Evolutionary conservation across 2,329 filamentous ascomycete species (phyloP).

Genomic region (Dactylellina parvicollis): DNA sequence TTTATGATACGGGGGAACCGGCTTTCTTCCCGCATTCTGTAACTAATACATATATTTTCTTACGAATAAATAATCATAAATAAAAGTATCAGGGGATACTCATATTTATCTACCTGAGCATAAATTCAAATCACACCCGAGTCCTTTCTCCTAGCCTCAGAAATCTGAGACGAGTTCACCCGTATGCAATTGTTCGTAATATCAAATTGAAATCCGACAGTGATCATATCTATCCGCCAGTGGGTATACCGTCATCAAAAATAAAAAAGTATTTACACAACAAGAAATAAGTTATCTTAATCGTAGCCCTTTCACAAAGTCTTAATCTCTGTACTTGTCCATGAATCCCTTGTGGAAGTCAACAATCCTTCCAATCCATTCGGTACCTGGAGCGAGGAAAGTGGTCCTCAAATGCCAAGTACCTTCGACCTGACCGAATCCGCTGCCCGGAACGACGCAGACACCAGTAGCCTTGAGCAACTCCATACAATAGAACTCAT

Average conservation of each 20-base stretch:
- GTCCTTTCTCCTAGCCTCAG: too few relatives aligned
- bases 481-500: conserved; percentile 93
- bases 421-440: conserved; percentile 92
- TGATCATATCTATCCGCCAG: conserved; percentile 20
- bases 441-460: conserved; percentile 89
- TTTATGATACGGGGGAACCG: conserved; percentile 19
- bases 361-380: conserved; percentile 87
- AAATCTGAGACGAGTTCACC: too few relatives aligned
- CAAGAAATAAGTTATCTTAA: not conserved
- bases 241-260: conserved; percentile 15
- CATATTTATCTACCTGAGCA: too few relatives aligned
- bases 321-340: conserved; percentile 70
- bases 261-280: conserved; percentile 32
- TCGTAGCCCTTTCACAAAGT: not conserved
- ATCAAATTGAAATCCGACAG: not conserved
- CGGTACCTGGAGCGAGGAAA: conserved; percentile 93
- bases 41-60: conserved; percentile 30
- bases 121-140: too few relatives aligned
- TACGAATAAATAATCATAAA: conserved; percentile 3
- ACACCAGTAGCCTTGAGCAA: conserved; percentile 93
- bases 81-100: too few relatives aligned
- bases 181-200: too few relatives aligned
- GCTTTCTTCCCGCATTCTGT: conserved; percentile 11
- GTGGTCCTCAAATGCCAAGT: conserved; percentile 96
- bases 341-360: conserved; percentile 94